Base-by-base conservation (phyloP, 345 rosid species). In the Populus pruinosa region DNA sequence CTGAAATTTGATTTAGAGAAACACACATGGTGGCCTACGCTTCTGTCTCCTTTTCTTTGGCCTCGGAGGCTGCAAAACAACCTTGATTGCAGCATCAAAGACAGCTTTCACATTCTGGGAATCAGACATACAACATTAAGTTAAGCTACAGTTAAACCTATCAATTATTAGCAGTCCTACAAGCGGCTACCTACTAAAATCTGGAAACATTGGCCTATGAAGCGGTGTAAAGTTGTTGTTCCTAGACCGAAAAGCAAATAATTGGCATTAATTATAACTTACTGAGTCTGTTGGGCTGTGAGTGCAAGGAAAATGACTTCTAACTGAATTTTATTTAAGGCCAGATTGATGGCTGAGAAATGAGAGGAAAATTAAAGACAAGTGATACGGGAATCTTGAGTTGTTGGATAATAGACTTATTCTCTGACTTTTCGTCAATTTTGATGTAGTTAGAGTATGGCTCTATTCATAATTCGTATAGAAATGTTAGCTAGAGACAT, bases 81-180 rank as follows among this genome's bases (percentile, higher is more conserved):
- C 90, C 81, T 86, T 88, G 74, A 88, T 88, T 66, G 90, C 86
- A 0, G 88, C 88, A 71, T 88, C 90, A 43, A 88, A 88, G 70
- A 86, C 90, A 1, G 79, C 78, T 75, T 88, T 87, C 77, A 87
- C 88, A 43, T 87, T 87, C 87, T 87, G 87, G 18, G 17, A 18
- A 77, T 29, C 11, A 0, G 44, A 7, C 47, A 11, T 39, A 44
- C 6, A 78, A 43, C 31, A n/a, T 11, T 36, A 20, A 9, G 71
- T 68, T 68, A 17, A 33, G 35, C 21, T 47, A 27, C n/a, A 25
- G 1, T 67, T 35, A 20, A 67, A 35, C 25, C 70, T 7, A 20
- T 53, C 59, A 53, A 53, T 53, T 53, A 53, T 20, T 20, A 55
- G 61, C 0, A 21, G 4, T 21, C 21, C 61, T 21, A 8, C 23